Percentiles rank a stretch among this genome's conserved stretches.
These are phyloP conservation scores for Xylariaceae sp. DNA, from an alignment of 2,329 filamentous ascomycete genomes.

Conservation along the genomic window DNA sequence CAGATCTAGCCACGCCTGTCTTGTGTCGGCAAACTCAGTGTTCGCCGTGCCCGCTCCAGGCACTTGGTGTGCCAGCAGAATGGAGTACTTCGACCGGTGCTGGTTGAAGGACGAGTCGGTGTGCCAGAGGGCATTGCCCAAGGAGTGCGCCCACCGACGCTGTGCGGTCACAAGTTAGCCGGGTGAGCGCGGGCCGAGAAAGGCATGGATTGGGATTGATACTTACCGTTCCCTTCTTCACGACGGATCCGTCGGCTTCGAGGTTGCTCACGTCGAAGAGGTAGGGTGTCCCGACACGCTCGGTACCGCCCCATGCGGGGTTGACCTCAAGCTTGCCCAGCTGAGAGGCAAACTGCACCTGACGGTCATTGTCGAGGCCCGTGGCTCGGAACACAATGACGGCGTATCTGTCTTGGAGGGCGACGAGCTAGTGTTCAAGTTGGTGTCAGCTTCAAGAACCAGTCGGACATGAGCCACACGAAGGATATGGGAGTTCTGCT, in stretches of 20 bases:
- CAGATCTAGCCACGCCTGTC: constrained; percentile 14
- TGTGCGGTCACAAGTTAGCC: too few species aligned
- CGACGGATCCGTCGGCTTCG: constrained; percentile 1
- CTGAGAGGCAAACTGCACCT: constrained; percentile 18
- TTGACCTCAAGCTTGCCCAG: constrained; percentile 19
- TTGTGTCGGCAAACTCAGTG: constrained; percentile 18
- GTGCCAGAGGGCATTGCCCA: constrained; percentile 22
- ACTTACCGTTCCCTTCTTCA: constrained; percentile 1
- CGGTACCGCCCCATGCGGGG: constrained; percentile 20
- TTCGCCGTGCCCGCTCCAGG: constrained; percentile 12
- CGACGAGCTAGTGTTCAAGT: constrained; percentile 12
- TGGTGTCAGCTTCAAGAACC: not conserved
- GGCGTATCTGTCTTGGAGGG: constrained; percentile 16
- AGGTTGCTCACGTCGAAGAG: constrained; percentile 18
- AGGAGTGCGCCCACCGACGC: constrained; percentile 16
- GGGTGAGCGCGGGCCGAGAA: too few species aligned
- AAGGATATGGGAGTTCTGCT: not conserved
- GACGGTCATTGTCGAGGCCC: constrained; percentile 14
- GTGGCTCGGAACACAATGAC: constrained; percentile 18
- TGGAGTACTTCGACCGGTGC: constrained; percentile 20
- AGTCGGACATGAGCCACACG: not conserved
- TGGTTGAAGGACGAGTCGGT: constrained; percentile 22
- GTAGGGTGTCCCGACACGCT: constrained; percentile 16
- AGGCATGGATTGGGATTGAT: too few species aligned
- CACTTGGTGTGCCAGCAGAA: constrained; percentile 15